Evolutionary conservation across 495 filamentous ascomycete species (phyloP).

Genomic region (Venustampulla echinocandica): DNA sequence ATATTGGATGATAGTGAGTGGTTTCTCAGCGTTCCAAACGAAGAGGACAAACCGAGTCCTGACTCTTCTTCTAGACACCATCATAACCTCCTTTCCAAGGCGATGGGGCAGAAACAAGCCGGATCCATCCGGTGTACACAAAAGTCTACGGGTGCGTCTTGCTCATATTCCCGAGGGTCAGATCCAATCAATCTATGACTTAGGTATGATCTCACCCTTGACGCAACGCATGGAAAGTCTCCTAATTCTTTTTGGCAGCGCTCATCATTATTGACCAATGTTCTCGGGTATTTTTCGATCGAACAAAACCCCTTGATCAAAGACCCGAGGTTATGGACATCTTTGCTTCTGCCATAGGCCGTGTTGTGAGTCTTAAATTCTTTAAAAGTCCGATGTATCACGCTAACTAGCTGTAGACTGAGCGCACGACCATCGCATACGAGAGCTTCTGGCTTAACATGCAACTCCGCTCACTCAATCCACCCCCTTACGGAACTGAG

Average conservation of each 20-base stretch:
- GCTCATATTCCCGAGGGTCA: neutral
- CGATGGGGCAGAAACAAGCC: constrained; percentile 16
- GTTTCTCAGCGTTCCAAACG: constrained; percentile 8
- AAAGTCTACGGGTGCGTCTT: neutral
- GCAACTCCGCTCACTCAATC: too few relatives aligned
- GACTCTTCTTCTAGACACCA: constrained; percentile 3
- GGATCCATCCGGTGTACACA: constrained; percentile 5
- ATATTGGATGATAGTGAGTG: constrained; percentile 12
- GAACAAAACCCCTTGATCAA: constrained; percentile 5
- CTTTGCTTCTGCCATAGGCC: constrained; percentile 3
- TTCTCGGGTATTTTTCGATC: constrained; percentile 6
- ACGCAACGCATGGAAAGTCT: too few relatives aligned
- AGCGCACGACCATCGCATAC: too few relatives aligned
- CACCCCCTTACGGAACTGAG: neutral
- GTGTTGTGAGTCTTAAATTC: constrained; percentile 1
- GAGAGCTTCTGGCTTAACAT: constrained; percentile 10
- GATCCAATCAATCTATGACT: constrained; percentile 6
- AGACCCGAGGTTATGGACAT: constrained; percentile 1
- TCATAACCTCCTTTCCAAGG: constrained; percentile 13
- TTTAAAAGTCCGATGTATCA: too few relatives aligned
- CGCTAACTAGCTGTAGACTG: too few relatives aligned
- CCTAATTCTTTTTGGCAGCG: too few relatives aligned
- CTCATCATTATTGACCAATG: constrained; percentile 6
- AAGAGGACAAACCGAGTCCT: neutral
- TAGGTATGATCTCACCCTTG: too few relatives aligned